These are phyloP conservation scores for Bjerkandera adusta DNA, from an alignment of 1,284 basidiomycete species.

Conservation along the genomic window DNA sequence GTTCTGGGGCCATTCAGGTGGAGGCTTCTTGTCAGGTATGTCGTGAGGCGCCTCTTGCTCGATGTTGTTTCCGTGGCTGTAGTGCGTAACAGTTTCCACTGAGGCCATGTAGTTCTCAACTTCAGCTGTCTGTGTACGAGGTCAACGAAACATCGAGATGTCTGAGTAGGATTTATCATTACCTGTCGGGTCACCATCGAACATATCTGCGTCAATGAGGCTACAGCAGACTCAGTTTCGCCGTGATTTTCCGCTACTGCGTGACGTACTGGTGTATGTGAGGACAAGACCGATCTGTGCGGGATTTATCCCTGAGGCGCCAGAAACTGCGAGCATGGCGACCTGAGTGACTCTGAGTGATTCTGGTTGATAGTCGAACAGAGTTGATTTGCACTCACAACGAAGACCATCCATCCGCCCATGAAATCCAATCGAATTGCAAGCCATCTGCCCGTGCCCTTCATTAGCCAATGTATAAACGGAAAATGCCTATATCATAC, in stretches of 20 bases:
- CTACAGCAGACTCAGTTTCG: slow-evolving; percentile 25
- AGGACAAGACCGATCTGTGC: slow-evolving; percentile 73
- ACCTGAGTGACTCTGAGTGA: slow-evolving; percentile 33
- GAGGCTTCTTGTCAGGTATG: slow-evolving; percentile 50
- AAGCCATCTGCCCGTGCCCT: slow-evolving; percentile 66
- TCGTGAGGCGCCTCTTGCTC: slow-evolving; percentile 68
- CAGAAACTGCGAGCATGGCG: slow-evolving; percentile 49
- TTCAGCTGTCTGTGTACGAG: slow-evolving; percentile 33
- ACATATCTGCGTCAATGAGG: slow-evolving; percentile 54
- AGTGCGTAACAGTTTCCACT: slow-evolving; percentile 67
- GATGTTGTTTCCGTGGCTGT: slow-evolving; percentile 51
- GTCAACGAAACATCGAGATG: neutral
- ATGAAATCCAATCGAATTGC: slow-evolving; percentile 76
- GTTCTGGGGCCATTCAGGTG: slow-evolving; percentile 46
- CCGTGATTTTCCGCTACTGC: too few species aligned
- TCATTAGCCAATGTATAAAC: too few species aligned
- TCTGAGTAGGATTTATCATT: too few species aligned
- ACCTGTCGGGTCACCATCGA: slow-evolving; percentile 51
- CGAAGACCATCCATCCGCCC: slow-evolving; percentile 64
- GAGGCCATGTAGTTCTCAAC: slow-evolving; percentile 71
- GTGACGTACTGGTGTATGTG: slow-evolving; percentile 57
- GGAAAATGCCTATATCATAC: too few species aligned
- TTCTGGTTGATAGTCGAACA: neutral
- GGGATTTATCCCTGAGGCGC: slow-evolving; percentile 55
- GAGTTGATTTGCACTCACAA: slow-evolving; percentile 39